phyloP scores from a whole-genome alignment of 2,329 filamentous ascomycete species.

The Trichophyton benhamiae region DNA sequence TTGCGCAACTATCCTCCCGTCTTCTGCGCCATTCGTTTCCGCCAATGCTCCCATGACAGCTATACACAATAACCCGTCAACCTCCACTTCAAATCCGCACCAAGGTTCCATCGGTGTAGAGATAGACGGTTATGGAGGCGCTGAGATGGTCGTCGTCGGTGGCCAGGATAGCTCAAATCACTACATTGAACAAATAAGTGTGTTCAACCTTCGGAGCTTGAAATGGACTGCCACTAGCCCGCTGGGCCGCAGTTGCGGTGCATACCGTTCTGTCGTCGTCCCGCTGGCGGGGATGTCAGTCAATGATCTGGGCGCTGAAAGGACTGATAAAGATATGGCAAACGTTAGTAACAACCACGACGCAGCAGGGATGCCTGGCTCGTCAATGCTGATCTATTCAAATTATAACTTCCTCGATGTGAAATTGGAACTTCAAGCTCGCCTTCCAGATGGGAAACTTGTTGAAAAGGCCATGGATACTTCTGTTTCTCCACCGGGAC shows the following conservation, averaged over 20 bases:
- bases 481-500: constrained; percentile 73
- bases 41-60: constrained; percentile 72
- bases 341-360: constrained; percentile 6
- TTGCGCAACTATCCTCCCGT: constrained; percentile 84
- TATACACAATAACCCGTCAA: constrained; percentile 76
- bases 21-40: constrained; percentile 75
- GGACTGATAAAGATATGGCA: constrained; percentile 22
- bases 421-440: constrained; percentile 84
- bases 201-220: constrained; percentile 88
- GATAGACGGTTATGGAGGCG: constrained; percentile 80
- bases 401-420: constrained; percentile 99
- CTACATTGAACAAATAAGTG: constrained; percentile 97
- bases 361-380: constrained; percentile 28
- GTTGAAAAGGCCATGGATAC: constrained; percentile 75
- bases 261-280: constrained; percentile 88
- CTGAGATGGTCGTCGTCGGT: constrained; percentile 94
- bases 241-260: constrained; percentile 84
- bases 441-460: constrained; percentile 69
- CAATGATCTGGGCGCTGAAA: constrained; percentile 33
- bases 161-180: constrained; percentile 96
- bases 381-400: constrained; percentile 87
- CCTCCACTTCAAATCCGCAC: constrained; percentile 69
- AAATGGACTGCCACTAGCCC: constrained; percentile 89
- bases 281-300: constrained; percentile 48
- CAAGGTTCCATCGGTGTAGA: constrained; percentile 78